These are phyloP conservation scores for Colletotrichum liriopes DNA, from an alignment of 2,329 filamentous ascomycete genomes.

Conservation along the genomic window DNA sequence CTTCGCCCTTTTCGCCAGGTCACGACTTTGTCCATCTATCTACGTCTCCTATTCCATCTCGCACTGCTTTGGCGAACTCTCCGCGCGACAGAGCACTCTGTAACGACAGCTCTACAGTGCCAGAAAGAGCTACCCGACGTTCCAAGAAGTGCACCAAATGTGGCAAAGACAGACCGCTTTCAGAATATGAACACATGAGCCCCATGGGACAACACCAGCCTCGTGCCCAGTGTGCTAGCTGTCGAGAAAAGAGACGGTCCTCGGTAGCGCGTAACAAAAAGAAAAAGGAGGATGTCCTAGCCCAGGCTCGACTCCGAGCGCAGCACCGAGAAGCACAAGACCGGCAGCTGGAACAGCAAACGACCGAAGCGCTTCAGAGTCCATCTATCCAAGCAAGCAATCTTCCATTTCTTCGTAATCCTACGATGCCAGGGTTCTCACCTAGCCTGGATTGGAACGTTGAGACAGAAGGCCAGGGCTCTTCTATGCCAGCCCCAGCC, in stretches of 20 bases:
- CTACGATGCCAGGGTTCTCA: neutral
- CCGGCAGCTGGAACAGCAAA: neutral
- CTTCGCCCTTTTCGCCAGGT: no score
- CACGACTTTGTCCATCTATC: neutral
- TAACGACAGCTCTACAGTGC: no score
- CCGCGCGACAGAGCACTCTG: neutral
- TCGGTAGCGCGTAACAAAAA: slow-evolving; percentile 11
- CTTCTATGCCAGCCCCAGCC: neutral
- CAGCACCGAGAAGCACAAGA: neutral
- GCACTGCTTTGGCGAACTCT: no score
- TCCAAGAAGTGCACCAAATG: slow-evolving; percentile 22
- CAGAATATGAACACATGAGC: neutral
- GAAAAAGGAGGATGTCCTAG: neutral
- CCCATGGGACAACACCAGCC: neutral
- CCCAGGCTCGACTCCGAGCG: neutral
- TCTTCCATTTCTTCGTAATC: rapidly evolving
- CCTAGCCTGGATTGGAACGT: neutral
- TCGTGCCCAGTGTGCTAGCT: slow-evolving; percentile 7
- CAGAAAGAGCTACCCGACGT: neutral
- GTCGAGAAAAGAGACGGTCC: slow-evolving; percentile 18
- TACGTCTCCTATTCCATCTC: no score
- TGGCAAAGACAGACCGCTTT: neutral
- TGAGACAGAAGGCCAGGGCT: neutral
- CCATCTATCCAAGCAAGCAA: no score
- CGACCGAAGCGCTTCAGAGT: neutral